Evolutionary conservation across 306 rosid species (phyloP).

Genomic region (Purshia tridentata): DNA sequence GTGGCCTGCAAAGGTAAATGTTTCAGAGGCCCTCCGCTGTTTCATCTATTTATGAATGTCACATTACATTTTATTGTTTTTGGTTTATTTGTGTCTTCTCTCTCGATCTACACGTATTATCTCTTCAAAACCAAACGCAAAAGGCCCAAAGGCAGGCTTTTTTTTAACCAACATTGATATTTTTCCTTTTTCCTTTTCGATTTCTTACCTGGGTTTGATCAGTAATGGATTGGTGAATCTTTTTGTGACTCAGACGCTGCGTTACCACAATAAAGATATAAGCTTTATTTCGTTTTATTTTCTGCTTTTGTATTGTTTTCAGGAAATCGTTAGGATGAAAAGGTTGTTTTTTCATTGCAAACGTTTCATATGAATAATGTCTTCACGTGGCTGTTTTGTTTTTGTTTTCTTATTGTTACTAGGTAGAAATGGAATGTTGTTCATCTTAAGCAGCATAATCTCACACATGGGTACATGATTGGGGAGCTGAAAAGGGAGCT

Average conservation of each 20-base stretch:
- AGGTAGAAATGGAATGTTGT: background rate
- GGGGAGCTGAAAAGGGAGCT: conserved; percentile 18
- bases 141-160: conserved; percentile 6
- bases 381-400: background rate
- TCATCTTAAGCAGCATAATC: conserved; percentile 11
- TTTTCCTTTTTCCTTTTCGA: background rate
- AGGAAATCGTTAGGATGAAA: background rate
- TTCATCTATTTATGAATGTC: conserved; percentile 9
- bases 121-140: background rate
- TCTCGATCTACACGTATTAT: conserved; percentile 3
- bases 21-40: background rate
- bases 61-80: conserved; percentile 5
- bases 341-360: background rate
- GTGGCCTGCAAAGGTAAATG: conserved; percentile 5
- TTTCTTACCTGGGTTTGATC: background rate
- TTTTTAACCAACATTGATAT: background rate
- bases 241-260: background rate
- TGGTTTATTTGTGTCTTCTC: background rate
- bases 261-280: background rate
- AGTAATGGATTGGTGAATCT: background rate
- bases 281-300: background rate
- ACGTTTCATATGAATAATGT: background rate
- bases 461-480: conserved; percentile 16
- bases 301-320: background rate
- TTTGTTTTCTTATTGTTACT: background rate